Conservation (phyloP, 148 eudicot genomes). For the Camellia granthamiana region DNA sequence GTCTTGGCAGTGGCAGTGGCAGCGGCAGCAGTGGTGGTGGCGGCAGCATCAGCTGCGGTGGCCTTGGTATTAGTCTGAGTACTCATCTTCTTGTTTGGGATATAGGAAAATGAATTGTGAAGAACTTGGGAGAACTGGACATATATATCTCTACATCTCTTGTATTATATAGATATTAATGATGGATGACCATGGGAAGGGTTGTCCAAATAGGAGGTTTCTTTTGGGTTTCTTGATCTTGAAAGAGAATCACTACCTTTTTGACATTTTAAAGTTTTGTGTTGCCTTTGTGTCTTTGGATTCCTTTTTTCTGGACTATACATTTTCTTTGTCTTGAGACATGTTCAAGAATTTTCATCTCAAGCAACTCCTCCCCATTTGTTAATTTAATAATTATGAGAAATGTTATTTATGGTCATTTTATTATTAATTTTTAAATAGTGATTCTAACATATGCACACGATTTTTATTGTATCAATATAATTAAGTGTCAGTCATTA, state of each 20-base stretch:
- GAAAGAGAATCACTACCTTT: slow-evolving; percentile 1
- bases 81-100: neutral
- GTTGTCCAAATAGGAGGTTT: slow-evolving; percentile 2
- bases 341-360: neutral
- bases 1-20: neutral
- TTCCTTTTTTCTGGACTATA: neutral
- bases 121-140: neutral
- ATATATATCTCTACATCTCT: neutral
- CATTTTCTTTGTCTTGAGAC: neutral
- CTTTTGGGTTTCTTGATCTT: neutral
- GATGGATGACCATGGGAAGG: no score
- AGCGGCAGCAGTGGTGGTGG: no score
- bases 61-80: neutral
- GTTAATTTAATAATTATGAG: neutral
- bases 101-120: neutral
- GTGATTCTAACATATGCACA: no score
- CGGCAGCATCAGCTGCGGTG: neutral
- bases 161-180: neutral
- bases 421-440: no score
- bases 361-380: neutral
- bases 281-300: neutral
- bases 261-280: neutral
- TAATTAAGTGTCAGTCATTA: no score
- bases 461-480: no score
- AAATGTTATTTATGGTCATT: no score